phyloP scores from a whole-genome alignment of 345 rosid species.

The Eucalyptus leucophloia region DNA sequence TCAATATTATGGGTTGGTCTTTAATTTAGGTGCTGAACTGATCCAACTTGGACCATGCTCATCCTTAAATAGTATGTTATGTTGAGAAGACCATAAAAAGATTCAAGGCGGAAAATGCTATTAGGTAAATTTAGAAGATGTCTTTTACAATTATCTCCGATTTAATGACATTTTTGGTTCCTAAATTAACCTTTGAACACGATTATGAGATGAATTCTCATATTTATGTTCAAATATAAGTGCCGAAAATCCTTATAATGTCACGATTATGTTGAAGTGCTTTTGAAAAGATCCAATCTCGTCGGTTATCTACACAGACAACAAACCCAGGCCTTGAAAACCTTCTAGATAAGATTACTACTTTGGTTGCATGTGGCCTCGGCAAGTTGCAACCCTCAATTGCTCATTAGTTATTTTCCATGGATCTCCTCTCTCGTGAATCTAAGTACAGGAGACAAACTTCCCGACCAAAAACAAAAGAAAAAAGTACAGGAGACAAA shows the following conservation, averaged over 20 bases:
- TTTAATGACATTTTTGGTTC: not conserved
- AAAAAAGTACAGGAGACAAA: not conserved
- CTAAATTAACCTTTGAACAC: not conserved
- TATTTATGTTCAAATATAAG: not conserved
- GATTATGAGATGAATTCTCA: not conserved
- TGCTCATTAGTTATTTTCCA: not conserved
- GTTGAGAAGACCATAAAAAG: not conserved
- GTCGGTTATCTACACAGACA: not conserved
- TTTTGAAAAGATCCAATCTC: not conserved
- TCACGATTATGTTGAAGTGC: not conserved
- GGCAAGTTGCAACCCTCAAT: not conserved
- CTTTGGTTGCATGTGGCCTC: not conserved
- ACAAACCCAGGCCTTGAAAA: not conserved
- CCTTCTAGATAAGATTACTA: not conserved
- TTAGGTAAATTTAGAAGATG: not conserved
- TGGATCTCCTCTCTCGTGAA: not conserved
- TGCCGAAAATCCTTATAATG: not conserved
- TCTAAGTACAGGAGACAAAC: not conserved
- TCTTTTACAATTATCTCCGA: not conserved
- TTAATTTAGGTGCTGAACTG: accelerated
- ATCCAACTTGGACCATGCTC: accelerated
- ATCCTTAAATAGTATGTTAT: not conserved
- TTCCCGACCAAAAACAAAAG: not conserved
- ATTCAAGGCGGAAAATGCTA: not conserved
- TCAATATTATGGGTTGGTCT: accelerated